These are phyloP conservation scores for Leucocoprinus sp. DNA, from an alignment of 768 basidiomycete genomes.

Conservation along the genomic window DNA sequence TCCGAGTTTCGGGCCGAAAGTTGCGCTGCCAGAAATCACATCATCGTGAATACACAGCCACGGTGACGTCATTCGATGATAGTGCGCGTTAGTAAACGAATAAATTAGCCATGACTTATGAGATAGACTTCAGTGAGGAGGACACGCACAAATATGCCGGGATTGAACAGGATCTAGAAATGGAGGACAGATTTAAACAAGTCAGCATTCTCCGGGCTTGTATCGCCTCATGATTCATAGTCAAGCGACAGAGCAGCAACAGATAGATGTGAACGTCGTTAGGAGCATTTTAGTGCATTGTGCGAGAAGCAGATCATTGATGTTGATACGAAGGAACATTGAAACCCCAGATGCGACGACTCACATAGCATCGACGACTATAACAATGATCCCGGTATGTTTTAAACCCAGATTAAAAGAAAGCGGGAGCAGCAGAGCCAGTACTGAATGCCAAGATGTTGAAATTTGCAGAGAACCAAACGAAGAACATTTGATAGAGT, in stretches of 20 bases:
- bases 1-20: slow-evolving; percentile 76
- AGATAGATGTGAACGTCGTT: neutral
- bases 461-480: slow-evolving; percentile 67
- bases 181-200: neutral
- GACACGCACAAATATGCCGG: slow-evolving; percentile 54
- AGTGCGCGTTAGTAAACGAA: neutral
- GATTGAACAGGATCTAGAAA: slow-evolving; percentile 31
- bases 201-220: neutral
- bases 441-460: slow-evolving; percentile 58
- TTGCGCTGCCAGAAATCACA: slow-evolving; percentile 29
- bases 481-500: slow-evolving; percentile 58
- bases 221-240: too few relatives aligned
- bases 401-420: slow-evolving; percentile 47
- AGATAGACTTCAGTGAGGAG: neutral
- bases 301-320: neutral
- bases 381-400: slow-evolving; percentile 42
- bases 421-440: slow-evolving; percentile 51
- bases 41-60: neutral
- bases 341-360: slow-evolving; percentile 8
- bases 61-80: neutral
- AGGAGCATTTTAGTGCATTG: neutral
- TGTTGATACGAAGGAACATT: neutral
- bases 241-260: neutral
- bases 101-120: too few relatives aligned
- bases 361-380: slow-evolving; percentile 34